These are phyloP conservation scores for Vitis amurensis DNA, from an alignment of 164 flowering plant genomes.

Conservation along the genomic window DNA sequence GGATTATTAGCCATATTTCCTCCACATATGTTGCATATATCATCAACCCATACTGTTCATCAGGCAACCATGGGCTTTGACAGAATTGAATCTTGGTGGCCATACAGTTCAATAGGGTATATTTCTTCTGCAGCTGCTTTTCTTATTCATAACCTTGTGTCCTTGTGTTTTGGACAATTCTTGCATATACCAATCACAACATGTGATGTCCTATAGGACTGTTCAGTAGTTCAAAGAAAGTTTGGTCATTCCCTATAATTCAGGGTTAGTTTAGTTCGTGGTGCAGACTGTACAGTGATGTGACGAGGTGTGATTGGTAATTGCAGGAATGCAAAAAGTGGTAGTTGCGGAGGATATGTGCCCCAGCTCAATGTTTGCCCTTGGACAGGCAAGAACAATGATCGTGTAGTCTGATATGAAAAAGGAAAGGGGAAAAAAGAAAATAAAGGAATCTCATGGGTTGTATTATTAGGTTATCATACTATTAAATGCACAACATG, in stretches of 20 bases:
- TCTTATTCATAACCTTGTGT: not conserved
- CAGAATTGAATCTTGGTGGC: not conserved
- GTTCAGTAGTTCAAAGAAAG: conserved; percentile 1
- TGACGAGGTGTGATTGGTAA: conserved; percentile 31
- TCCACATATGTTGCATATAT: not conserved
- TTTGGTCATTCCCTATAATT: conserved; percentile 8
- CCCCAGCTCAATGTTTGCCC: conserved; percentile 19
- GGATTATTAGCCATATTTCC: not conserved
- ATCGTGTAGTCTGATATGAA: conserved; percentile 2
- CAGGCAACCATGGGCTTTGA: not conserved
- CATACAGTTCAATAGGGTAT: not conserved
- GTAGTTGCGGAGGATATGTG: conserved; percentile 27
- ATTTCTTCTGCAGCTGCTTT: conserved; percentile 17
- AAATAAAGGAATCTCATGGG: not conserved
- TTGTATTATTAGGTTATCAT: not conserved
- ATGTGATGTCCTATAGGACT: conserved; percentile 4
- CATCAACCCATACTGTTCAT: not conserved
- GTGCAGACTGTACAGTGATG: conserved; percentile 13
- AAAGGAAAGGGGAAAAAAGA: not conserved
- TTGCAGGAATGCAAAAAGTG: conserved; percentile 29
- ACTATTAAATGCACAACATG: not conserved
- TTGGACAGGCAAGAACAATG: conserved; percentile 25
- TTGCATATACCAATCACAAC: conserved; percentile 16
- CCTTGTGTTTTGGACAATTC: not conserved
- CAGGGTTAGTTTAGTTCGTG: conserved; percentile 5